Evolutionary conservation across 208 protist species (phyloP).

Genomic region (Acanthamoeba sp.): DNA sequence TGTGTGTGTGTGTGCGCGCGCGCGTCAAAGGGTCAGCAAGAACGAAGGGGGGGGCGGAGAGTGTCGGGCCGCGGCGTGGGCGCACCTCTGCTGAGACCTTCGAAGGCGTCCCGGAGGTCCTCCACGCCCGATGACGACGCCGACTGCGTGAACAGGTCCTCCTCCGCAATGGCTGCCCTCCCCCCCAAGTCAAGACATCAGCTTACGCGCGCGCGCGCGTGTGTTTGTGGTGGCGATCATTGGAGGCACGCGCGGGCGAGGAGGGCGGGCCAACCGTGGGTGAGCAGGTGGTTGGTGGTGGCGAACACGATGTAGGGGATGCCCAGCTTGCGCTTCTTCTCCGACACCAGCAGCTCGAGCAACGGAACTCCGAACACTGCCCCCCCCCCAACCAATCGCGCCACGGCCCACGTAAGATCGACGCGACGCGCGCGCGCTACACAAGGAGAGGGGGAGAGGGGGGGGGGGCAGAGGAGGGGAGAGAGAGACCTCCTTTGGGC

Average conservation of each 20-base stretch:
- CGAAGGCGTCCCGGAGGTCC: not conserved
- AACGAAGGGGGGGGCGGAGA: not conserved
- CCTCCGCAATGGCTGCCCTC: slow-evolving; percentile 32
- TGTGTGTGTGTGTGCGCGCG: too few species aligned
- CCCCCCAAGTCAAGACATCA: not conserved
- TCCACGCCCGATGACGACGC: not conserved
- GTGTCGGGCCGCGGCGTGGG: not conserved
- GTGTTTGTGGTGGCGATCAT: not conserved
- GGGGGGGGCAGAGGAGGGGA: too few species aligned
- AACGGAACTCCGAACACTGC: slow-evolving; percentile 59
- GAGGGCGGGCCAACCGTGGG: not conserved
- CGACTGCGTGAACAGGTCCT: slow-evolving; percentile 70
- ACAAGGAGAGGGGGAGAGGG: not conserved
- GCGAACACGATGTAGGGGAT: slow-evolving; percentile 61
- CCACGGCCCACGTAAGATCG: not conserved
- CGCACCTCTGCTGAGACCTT: not conserved
- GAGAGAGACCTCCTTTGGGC: slow-evolving; percentile 77
- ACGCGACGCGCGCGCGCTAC: not conserved
- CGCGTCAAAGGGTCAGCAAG: not conserved
- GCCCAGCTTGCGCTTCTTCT: slow-evolving; percentile 50
- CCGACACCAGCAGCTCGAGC: slow-evolving; percentile 39
- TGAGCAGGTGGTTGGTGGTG: slow-evolving; percentile 57
- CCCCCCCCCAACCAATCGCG: not conserved
- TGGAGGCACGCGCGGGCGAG: not conserved
- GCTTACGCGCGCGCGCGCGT: too few species aligned